Evolutionary conservation across 208 protist genomes (phyloP), one percentile per base, ranked within the genome.

Genomic region (Leishmania tarentolae): DNA sequence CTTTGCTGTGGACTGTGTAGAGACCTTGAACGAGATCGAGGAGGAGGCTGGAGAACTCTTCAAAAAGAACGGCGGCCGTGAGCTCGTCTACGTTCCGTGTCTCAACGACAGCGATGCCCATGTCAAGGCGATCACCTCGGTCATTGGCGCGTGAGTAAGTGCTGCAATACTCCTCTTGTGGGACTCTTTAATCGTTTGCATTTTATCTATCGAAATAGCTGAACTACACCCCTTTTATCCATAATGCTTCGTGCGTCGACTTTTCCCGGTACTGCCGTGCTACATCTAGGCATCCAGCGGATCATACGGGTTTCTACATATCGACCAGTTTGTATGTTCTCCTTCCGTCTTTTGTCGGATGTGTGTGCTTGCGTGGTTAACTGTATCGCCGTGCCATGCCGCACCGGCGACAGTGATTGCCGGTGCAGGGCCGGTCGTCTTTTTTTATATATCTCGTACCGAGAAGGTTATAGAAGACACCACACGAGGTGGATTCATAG

Each of bases 1-100:
- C 13, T 85, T 88, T 56, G 66, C 86, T 7, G 86, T 86, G 19
- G 88, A 91, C 78, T 92, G 89, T 75, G 78, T 91, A 28, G 86
- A 92, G 69, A 91, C 89, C 19, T 28, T 89, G 9, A 69, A 83
- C 52, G 86, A 92, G 59, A 77, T 90, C 44, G 42, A 73, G 11
- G 61, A 76, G 47, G 87, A 89, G 44, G 73, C 76, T 3, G 53
- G 57, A 1, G 84, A 88, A n/a, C 0, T 86, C 5, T 90, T 92
- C 56, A 56, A 69, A 28, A 46, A 84, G 42, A 73, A 71, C 73
- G 88, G 88, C 4, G 88, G 88, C 17, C 13, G 37, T 3, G 28
- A 80, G 21, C 63, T 87, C 35, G 78, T 83, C 17, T 85, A 86
- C 42, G 69, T 89, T 0, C 83, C 87, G 0, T 88, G 79, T 65